phyloP scores from a whole-genome alignment of 1,284 basidiomycete species.

The Ganoderma multipileum region DNA sequence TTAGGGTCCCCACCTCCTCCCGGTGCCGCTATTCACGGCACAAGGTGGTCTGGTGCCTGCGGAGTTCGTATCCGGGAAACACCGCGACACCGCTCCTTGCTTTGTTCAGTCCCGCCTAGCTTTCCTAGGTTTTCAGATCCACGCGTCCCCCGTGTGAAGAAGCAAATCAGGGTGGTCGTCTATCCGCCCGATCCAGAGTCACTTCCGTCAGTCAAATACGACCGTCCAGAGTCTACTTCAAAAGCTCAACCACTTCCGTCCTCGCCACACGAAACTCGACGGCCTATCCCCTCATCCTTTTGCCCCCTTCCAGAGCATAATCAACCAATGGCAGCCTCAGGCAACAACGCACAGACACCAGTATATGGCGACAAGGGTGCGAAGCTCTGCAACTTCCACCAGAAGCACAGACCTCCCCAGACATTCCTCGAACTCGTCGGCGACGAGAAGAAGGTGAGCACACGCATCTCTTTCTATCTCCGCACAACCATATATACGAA shows the following conservation, averaged over 20 bases:
- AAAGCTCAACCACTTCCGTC: neutral
- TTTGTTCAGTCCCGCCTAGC: neutral
- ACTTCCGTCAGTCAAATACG: neutral
- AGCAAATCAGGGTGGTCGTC: neutral
- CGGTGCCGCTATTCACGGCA: too few species aligned
- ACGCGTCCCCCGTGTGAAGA: neutral
- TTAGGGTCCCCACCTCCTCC: too few species aligned
- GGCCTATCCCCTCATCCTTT: neutral
- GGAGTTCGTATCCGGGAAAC: too few species aligned
- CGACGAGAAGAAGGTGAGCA: neutral
- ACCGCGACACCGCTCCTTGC: neutral
- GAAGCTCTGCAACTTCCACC: neutral
- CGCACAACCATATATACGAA: neutral
- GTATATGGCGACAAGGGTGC: neutral
- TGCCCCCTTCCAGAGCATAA: neutral
- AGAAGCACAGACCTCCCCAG: neutral
- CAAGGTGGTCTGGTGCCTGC: too few species aligned
- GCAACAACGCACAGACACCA: neutral
- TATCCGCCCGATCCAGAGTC: neutral
- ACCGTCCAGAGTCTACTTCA: neutral
- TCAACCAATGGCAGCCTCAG: neutral
- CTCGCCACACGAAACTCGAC: neutral
- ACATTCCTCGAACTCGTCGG: neutral
- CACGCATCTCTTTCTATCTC: neutral
- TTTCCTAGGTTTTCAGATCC: neutral